Evolutionary conservation across 2,329 filamentous ascomycete species (phyloP).

Genomic region (Knufia fluminis): DNA sequence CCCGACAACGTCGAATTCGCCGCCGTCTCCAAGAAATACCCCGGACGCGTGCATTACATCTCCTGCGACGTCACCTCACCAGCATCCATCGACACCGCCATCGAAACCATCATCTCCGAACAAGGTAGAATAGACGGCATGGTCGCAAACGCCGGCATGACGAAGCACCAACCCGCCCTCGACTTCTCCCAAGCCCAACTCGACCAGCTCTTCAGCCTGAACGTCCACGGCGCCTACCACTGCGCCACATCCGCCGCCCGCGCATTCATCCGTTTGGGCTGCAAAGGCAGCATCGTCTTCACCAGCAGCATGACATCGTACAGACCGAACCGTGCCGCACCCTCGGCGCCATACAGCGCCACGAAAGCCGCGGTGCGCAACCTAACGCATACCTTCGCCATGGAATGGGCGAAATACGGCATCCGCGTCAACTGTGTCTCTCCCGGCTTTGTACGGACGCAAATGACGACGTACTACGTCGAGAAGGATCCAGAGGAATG

Average conservation of each 20-base stretch:
- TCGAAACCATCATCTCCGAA: constrained; percentile 11
- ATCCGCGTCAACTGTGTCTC: constrained; percentile 19
- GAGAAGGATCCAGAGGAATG: constrained; percentile 47
- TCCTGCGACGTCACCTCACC: constrained; percentile 13
- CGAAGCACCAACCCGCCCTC: constrained; percentile 39
- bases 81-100: constrained; percentile 7
- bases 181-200: constrained; percentile 34
- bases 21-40: constrained; percentile 32
- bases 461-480: constrained; percentile 44
- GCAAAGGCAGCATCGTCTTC: constrained; percentile 32
- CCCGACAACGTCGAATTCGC: constrained; percentile 28
- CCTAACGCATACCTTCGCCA: constrained; percentile 52
- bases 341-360: constrained; percentile 25
- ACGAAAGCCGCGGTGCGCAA: constrained; percentile 57
- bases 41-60: constrained; percentile 16
- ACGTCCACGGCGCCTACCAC: constrained; percentile 24
- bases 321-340: constrained; percentile 41
- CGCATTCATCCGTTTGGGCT: constrained; percentile 34
- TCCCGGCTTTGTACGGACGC: constrained; percentile 22
- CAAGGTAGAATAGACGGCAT: constrained; percentile 11
- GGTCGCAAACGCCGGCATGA: constrained; percentile 25
- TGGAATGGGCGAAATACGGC: constrained; percentile 18
- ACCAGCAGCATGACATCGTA: constrained; percentile 43
- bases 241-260: constrained; percentile 26
- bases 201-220: constrained; percentile 36